Percentiles rank a stretch among this genome's conserved stretches.
phyloP scores from a whole-genome alignment of 2,329 filamentous ascomycete species.

The Alternaria ethzedia region DNA sequence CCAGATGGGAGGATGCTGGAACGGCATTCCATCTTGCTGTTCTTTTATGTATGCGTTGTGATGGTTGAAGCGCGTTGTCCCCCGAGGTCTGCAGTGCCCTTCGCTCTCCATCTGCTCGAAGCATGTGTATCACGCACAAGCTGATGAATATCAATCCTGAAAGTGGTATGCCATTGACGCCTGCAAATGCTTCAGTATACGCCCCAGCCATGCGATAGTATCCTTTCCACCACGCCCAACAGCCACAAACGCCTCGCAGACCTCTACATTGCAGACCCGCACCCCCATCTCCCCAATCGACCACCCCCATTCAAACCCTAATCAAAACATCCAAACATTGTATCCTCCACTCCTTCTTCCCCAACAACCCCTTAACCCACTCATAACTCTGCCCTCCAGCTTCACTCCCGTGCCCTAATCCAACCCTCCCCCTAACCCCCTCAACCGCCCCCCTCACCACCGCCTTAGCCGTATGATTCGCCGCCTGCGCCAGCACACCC shows the following conservation, averaged over 20 bases:
- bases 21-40: no score
- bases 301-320: constrained; percentile 56
- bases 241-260: not conserved
- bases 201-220: constrained; percentile 25
- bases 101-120: not conserved
- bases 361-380: constrained; percentile 83
- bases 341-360: constrained; percentile 85
- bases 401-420: constrained; percentile 55
- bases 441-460: constrained; percentile 37
- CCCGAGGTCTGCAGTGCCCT: not conserved
- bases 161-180: constrained; percentile 15
- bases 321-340: constrained; percentile 91
- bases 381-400: constrained; percentile 71
- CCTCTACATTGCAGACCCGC: not conserved
- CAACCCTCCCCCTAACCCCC: constrained; percentile 34
- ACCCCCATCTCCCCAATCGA: not conserved
- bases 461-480: constrained; percentile 57
- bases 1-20: not conserved
- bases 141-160: not conserved
- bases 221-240: not conserved
- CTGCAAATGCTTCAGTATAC: constrained; percentile 29
- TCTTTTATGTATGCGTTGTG: no score
- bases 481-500: constrained; percentile 69
- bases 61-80: no score
- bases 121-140: not conserved